These are phyloP conservation scores for Rubia peregrina DNA, from an alignment of 305 asterid species.

Conservation along the genomic window DNA sequence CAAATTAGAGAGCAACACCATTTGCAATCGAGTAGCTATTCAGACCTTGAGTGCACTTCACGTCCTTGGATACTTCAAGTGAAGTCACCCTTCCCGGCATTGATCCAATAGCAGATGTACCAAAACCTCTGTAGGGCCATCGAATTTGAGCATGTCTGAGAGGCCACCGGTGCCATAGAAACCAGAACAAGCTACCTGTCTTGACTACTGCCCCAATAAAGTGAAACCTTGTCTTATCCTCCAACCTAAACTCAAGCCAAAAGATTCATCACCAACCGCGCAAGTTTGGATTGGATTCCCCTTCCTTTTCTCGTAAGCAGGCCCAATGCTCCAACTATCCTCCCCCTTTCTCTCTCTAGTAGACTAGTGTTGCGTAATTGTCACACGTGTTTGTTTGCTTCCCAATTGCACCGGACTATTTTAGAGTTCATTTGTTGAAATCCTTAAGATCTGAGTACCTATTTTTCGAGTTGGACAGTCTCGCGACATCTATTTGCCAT, in stretches of 20 bases:
- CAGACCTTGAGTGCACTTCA: constrained; percentile 50
- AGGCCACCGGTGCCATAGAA: constrained; percentile 47
- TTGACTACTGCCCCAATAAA: constrained; percentile 76
- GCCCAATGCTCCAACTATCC: no score
- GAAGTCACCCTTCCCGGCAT: constrained; percentile 97
- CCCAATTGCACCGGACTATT: no score
- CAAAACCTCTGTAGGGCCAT: constrained; percentile 78
- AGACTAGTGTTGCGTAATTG: no score
- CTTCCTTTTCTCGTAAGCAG: no score
- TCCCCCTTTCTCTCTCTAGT: no score
- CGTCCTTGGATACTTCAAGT: constrained; percentile 75
- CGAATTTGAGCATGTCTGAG: constrained; percentile 44
- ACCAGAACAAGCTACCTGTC: constrained; percentile 78
- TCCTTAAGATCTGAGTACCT: no score
- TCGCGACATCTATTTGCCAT: no score
- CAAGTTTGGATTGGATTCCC: no score
- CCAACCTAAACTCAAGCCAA: constrained; percentile 45
- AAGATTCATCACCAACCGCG: neutral
- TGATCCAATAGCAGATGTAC: constrained; percentile 78
- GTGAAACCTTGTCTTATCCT: constrained; percentile 77
- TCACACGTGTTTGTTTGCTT: no score
- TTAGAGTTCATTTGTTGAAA: no score
- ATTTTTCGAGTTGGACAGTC: no score
- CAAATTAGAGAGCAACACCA: constrained; percentile 68
- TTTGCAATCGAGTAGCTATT: constrained; percentile 72